Evolutionary conservation across 2,329 filamentous ascomycete species (phyloP), one percentile per base, ranked within the genome.

Genomic region (Clarireedia homoeocarpa): DNA sequence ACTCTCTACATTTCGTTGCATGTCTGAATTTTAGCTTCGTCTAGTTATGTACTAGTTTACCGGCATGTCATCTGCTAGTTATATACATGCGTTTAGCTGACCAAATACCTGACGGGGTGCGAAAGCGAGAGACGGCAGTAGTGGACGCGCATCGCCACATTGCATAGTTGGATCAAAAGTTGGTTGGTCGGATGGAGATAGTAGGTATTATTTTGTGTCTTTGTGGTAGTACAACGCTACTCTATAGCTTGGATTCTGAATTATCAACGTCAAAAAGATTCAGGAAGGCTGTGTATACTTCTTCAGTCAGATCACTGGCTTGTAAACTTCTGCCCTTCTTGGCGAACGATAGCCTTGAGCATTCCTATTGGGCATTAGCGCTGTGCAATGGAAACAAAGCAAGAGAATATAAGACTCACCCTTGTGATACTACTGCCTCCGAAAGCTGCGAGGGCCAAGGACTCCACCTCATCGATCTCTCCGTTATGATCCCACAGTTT

Each of bases 241-340:
- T 53, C 48, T 64, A 68, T 23, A 68, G 42, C 50, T 64, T 68
- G 9, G 66, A 57, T 44, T 45, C 53, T n/a, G 63, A 49, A 27
- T 61, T 88, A 0, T 90, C 91, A 67, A 96, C 86, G 15, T 55
- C 53, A 67, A 96, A 86, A 17, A 96, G 71, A 58, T 84, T 83
- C 66, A 88, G 71, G 71, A 96, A 97, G 0, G 91, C 88, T 36
- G 76, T 76, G 66, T 95, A 86, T 9, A 99, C 88, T 72, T 96
- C 87, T 17, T 94, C 90, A 0, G 92, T 96, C 69, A 99, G 73
- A 72, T 97, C 94, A 63, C 88, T 91, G 0, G 94, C 94, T 74
- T 97, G 94, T 69, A 99, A 74, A 68, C 88, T 90, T 61, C 94
- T 81, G 0, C 94, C 92, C 67, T 85, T 89, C 71, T 91, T 88